Evolutionary conservation across 225 moss, liverwort and hornwort genomes (phyloP).

Genomic region (Ulota crispa): DNA sequence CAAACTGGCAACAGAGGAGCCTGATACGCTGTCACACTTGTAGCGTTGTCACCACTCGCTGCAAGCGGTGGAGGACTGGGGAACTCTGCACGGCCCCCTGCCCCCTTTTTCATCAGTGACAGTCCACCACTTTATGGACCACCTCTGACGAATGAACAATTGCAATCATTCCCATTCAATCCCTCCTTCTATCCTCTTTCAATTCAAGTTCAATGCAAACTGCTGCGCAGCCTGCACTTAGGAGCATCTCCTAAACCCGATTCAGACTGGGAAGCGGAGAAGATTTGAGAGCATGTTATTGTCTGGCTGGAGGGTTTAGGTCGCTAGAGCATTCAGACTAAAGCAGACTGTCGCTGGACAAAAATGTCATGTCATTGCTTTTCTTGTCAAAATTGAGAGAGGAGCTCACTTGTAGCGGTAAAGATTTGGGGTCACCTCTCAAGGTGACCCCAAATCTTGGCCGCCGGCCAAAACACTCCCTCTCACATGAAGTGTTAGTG

Average conservation of each 20-base stretch:
- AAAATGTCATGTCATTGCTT: no score
- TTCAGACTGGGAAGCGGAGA: no score
- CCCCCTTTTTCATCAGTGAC: slow-evolving; percentile 22
- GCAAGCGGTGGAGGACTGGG: not conserved
- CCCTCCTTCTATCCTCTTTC: slow-evolving; percentile 10
- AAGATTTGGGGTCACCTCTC: no score
- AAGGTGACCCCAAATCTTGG: no score
- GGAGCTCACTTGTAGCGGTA: no score
- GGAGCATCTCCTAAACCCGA: not conserved
- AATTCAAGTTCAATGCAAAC: not conserved
- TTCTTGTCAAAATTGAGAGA: no score
- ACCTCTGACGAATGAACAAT: slow-evolving; percentile 14
- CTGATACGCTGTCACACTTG: slow-evolving; percentile 37
- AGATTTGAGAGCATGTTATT: no score
- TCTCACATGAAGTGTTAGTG: no score
- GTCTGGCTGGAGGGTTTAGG: no score
- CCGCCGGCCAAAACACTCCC: no score
- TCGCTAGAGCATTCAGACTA: no score
- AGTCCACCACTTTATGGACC: slow-evolving; percentile 38
- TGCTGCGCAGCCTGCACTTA: not conserved
- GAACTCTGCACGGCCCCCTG: slow-evolving; percentile 20
- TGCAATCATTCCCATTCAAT: slow-evolving; percentile 15
- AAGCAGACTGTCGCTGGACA: no score
- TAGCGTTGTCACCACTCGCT: slow-evolving; percentile 25
- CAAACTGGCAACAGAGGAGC: not conserved